These are phyloP conservation scores for Phytopythium kandeliae DNA, from an alignment of 352 stramenopile genomes.

Conservation along the genomic window DNA sequence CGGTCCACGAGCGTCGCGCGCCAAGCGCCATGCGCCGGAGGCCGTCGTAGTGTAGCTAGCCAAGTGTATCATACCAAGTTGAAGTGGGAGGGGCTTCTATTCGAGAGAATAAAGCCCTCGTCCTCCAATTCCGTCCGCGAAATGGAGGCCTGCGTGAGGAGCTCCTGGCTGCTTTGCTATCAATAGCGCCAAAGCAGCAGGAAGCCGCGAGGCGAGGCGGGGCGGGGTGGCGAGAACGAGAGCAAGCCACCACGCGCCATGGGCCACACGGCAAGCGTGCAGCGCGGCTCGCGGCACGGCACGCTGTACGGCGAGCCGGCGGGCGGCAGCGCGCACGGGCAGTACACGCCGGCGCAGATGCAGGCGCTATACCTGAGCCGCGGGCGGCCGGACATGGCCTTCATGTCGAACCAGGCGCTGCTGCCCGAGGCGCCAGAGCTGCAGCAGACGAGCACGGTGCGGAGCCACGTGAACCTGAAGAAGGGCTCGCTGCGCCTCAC, in stretches of 20 bases:
- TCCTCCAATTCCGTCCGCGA: too few species aligned
- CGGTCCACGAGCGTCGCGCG: too few species aligned
- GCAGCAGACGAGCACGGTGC: conserved; percentile 78
- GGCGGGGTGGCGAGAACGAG: too few species aligned
- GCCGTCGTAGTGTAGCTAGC: not conserved
- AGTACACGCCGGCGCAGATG: conserved; percentile 79
- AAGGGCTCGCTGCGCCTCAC: conserved; percentile 66
- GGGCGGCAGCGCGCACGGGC: conserved; percentile 27
- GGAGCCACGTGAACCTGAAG: conserved; percentile 84
- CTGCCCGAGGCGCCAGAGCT: conserved; percentile 61
- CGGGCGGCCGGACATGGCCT: conserved; percentile 75
- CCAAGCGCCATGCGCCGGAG: too few species aligned
- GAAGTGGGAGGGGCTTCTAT: too few species aligned
- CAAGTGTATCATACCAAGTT: not conserved
- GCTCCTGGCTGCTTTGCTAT: too few species aligned
- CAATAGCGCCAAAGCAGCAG: too few species aligned
- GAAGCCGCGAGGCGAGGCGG: too few species aligned
- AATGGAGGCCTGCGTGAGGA: too few species aligned
- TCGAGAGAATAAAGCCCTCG: too few species aligned
- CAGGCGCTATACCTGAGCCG: conserved; percentile 80
- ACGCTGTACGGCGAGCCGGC: conserved; percentile 65
- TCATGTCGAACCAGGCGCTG: conserved; percentile 70
- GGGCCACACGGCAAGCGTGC: conserved; percentile 71
- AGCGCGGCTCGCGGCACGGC: conserved; percentile 29
- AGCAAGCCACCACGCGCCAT: too few species aligned